Conservation (phyloP, 441 rosid species). For the Pelargonium cotyledonis region DNA sequence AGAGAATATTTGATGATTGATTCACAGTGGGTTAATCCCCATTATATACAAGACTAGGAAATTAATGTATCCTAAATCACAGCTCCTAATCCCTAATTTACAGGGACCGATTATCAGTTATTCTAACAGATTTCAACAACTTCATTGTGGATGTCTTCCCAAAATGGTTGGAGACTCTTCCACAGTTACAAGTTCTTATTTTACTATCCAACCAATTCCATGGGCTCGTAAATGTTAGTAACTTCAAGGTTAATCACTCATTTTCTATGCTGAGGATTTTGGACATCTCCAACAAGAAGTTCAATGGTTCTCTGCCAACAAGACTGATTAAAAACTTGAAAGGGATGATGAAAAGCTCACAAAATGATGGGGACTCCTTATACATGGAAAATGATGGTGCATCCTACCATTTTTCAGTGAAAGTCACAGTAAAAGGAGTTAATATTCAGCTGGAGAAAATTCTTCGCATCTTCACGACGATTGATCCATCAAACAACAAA, state of each 20-base stretch:
- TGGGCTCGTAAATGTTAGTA: neutral
- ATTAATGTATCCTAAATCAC: no score
- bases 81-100: no score
- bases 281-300: neutral
- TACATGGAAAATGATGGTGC: neutral
- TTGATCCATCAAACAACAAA: neutral
- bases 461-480: neutral
- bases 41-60: no score
- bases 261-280: neutral
- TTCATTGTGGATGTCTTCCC: slow-evolving; percentile 20
- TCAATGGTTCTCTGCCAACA: neutral
- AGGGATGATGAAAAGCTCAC: neutral
- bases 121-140: neutral
- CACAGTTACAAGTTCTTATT: slow-evolving; percentile 13
- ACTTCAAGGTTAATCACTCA: slow-evolving; percentile 13
- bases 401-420: neutral
- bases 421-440: neutral
- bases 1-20: no score
- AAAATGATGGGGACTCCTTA: neutral
- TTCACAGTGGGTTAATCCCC: no score
- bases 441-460: neutral
- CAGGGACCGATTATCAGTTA: no score
- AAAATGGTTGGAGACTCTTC: slow-evolving; percentile 15
- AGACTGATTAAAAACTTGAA: neutral
- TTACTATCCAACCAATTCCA: slow-evolving; percentile 17